Evolutionary conservation across 2,329 filamentous ascomycete species (phyloP), one percentile per base, ranked within the genome.

Genomic region (Tolypocladium sp.): DNA sequence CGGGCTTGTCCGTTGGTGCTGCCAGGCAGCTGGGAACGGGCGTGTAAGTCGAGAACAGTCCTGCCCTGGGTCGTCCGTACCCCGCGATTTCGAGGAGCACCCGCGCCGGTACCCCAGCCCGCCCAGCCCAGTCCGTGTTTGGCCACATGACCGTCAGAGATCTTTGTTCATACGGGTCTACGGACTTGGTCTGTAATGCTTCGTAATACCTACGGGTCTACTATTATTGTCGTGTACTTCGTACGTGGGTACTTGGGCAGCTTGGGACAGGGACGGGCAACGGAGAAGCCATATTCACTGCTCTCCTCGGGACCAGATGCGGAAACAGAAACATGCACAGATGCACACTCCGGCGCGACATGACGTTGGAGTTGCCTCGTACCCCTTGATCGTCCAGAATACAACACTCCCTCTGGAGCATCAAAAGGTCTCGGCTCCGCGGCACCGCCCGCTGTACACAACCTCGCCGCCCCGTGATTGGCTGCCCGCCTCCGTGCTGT

Each of bases 391-490:
- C 27, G 2, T 35, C 33, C 10, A 30, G 9, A 35, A 35, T 10
- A 35, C 33, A 35, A 30, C 30, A 5, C 30, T 30, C 30, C 44
- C 46, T 30, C 56, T 17, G 46, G 44, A 38, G 52, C 52, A 25
- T 33, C 27, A 46, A 25, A 46, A 35, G 33, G 63, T 64, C 63
- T 64, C 63, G 63, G 63, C 62, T 62, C 58, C 58, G 56, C 63
- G 63, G 62, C 63, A 63, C 60, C 42, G 41, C 51, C 53, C 57
- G 51, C 44, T 30, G 20, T 13, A 12, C 52, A n/a, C 33, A 17
- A 17, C n/a, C 20, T 49, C 56, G 9, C 33, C 12, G 30, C 51
- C 33, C 60, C 30, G 49, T 61, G 57, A 63, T 63, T 63, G 62
- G 62, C 59, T 22, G 38, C 49, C 46, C 15, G 44, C 44, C 27